Conservation (phyloP, 345 rosid genomes). For the Eutrema heterophyllum region DNA sequence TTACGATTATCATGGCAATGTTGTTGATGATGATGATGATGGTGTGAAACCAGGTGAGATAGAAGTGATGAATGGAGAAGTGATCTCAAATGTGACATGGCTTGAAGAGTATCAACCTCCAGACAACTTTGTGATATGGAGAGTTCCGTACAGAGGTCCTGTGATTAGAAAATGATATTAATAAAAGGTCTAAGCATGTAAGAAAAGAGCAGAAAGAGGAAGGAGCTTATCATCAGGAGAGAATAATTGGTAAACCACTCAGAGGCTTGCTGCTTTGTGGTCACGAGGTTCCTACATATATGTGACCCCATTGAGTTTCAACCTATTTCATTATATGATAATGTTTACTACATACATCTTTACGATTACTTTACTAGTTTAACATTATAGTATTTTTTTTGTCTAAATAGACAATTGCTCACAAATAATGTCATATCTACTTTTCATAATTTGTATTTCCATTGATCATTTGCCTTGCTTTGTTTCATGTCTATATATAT, state of each 20-base stretch:
- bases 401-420: background rate
- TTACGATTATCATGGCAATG: background rate
- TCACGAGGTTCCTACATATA: conserved; percentile 17
- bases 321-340: conserved; percentile 9
- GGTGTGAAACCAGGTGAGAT: conserved; percentile 46
- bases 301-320: conserved; percentile 7
- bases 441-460: background rate
- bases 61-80: conserved; percentile 55
- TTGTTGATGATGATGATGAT: conserved; percentile 16
- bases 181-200: background rate
- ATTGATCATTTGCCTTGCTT: background rate
- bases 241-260: conserved; percentile 16
- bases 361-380: background rate
- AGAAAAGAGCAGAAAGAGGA: background rate
- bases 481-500: background rate
- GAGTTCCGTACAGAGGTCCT: conserved; percentile 77
- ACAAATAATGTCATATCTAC: conserved; percentile 5
- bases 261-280: conserved; percentile 12
- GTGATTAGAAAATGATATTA: conserved; percentile 59
- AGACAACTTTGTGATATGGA: conserved; percentile 72
- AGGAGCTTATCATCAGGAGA: conserved; percentile 1
- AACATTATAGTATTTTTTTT: background rate
- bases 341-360: conserved; percentile 19
- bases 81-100: conserved; percentile 61
- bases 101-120: conserved; percentile 87